Base-by-base conservation (phyloP, 345 rosid genomes). In the Corchorus olitorius region DNA sequence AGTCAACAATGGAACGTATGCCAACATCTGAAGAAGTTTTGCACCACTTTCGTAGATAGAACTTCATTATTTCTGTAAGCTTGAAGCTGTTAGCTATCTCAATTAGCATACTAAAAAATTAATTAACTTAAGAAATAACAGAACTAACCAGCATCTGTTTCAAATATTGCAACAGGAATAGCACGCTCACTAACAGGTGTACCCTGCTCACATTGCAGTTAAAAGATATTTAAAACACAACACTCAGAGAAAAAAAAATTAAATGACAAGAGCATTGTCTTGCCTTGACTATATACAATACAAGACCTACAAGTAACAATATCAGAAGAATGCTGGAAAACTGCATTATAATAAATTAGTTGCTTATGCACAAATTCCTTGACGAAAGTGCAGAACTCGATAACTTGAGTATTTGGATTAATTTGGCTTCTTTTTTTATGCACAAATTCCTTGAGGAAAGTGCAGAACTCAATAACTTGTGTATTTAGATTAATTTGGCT, bases 131-230 rank as follows among this genome's bases (percentile, higher is more conserved):
- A 76, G 70, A 17, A 77, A 50, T 46, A 76, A 63, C 75, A 76
- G 63, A 78, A 61, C 61, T 83, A 85, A 94, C 98, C 97, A 34
- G 88, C 54, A 60, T 95, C 89, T 35, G 96, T 89, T 88, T 88
- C 94, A 82, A 95, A 95, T 86, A 95, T 93, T 76, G 99, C 97
- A 81, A 95, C 98, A 75, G 99, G 99, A 83, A 95, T 88, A 84
- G 99, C 99, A 76, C 99, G 98, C 81, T 95, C 99, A 39, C 99
- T 95, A 69, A 95, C 99, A 75, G 99, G 94, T 59, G 93, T 85
- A 71, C 98, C 99, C 99, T 93, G 88, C 78, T 78, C 84, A 83
- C n/a, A n/a, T n/a, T n/a, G n/a, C n/a, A n/a, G n/a, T n/a, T n/a
- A 78, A 37, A 52, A 65, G 77, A 65, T 75, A 33, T 50, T 67